Conservation (phyloP, 1,139 yeast species). For the Pichia sp. region DNA sequence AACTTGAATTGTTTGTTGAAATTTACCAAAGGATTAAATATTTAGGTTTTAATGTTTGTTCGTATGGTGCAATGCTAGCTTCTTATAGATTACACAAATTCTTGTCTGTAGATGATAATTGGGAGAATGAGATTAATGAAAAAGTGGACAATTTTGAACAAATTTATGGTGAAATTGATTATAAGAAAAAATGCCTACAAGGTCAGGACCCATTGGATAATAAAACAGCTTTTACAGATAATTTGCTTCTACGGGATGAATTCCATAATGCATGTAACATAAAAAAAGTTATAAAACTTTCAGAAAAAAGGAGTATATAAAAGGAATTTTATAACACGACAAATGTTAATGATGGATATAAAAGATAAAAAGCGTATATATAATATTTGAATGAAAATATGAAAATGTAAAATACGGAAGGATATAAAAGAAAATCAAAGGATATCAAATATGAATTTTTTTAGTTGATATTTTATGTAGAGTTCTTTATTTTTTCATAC, state of each 20-base stretch:
- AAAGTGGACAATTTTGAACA: neutral
- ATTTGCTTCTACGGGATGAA: constrained; percentile 1
- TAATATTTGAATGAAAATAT: no score
- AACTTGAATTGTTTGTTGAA: no score
- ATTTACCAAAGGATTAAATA: no score
- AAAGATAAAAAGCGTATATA: no score
- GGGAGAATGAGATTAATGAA: neutral
- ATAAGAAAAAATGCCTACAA: neutral
- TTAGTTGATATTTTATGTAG: neutral
- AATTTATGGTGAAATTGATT: neutral
- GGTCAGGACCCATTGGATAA: neutral
- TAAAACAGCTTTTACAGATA: neutral
- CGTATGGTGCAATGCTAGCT: neutral
- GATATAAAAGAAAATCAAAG: no score
- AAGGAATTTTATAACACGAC: neutral
- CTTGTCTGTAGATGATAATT: neutral
- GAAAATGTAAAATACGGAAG: no score
- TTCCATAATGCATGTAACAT: constrained; percentile 9
- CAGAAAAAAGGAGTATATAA: neutral
- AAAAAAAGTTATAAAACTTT: constrained; percentile 11
- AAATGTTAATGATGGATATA: neutral
- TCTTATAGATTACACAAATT: neutral
- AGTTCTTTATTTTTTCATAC: constrained; percentile 38
- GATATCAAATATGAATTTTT: no score
- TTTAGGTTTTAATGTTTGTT: neutral